Percentiles rank a stretch among this genome's conserved stretches.
phyloP scores from a whole-genome alignment of 192 early-diverging fungal species.

The Mortierella antarctica region DNA sequence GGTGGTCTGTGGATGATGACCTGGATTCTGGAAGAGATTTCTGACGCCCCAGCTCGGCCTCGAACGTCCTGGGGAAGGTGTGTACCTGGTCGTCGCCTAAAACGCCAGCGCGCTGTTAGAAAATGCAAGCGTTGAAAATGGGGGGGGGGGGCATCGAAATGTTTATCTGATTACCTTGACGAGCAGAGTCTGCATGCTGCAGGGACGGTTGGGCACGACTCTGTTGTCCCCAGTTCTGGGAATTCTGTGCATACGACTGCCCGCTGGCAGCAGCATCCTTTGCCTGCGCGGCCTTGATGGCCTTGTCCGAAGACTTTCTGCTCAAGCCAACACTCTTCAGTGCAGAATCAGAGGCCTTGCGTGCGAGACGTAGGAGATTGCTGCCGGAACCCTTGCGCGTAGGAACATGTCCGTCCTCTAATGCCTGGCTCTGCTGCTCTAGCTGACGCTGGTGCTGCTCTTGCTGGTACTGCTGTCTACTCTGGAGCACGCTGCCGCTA shows the following conservation, averaged over 20 bases:
- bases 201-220: slow-evolving; percentile 1
- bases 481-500: neutral
- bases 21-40: slow-evolving; percentile 31
- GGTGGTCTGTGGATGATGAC: slow-evolving; percentile 2
- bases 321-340: slow-evolving; percentile 27
- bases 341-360: slow-evolving; percentile 43
- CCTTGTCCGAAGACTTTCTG: slow-evolving; percentile 30
- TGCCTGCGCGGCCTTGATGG: neutral
- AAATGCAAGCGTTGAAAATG: neutral
- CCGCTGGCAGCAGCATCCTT: neutral
- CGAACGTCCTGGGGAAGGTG: neutral
- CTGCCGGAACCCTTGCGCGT: slow-evolving; percentile 27
- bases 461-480: slow-evolving; percentile 10
- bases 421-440: neutral
- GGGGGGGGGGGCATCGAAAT: no score
- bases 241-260: slow-evolving; percentile 8
- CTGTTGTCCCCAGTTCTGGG: neutral
- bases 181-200: neutral
- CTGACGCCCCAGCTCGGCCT: slow-evolving; percentile 30
- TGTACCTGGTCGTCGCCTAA: neutral
- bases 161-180: no score
- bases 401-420: slow-evolving; percentile 1
- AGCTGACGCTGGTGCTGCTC: slow-evolving; percentile 3
- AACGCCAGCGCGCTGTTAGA: neutral
- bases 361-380: slow-evolving; percentile 30